These are phyloP conservation scores for Solanum etuberosum DNA, from an alignment of 257 asterid species.

Conservation along the genomic window DNA sequence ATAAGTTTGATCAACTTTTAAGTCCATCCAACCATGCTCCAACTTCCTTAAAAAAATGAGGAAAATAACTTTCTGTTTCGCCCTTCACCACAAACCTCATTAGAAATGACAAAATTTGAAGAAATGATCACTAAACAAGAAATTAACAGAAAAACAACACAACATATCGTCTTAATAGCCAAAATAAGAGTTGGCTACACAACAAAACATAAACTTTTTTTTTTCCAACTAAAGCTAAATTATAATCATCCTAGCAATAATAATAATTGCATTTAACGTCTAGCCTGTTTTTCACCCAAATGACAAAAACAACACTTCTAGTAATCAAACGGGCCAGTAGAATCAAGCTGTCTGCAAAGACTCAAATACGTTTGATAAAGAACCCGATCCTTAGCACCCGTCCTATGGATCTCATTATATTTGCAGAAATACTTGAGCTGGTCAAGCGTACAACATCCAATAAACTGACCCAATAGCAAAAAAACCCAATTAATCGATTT, in stretches of 20 bases:
- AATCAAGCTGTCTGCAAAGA: slow-evolving; percentile 66
- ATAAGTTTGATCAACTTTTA: too few species aligned
- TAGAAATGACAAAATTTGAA: too few species aligned
- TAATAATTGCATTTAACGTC: neutral
- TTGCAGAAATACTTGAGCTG: slow-evolving; percentile 88
- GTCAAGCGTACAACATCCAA: slow-evolving; percentile 62
- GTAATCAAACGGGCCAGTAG: slow-evolving; percentile 47
- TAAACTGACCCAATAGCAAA: slow-evolving; percentile 47
- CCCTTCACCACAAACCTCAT: too few species aligned
- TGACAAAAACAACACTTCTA: neutral
- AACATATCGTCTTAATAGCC: neutral
- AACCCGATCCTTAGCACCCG: slow-evolving; percentile 86
- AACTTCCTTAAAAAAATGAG: too few species aligned
- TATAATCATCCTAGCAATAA: neutral
- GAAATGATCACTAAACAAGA: neutral
- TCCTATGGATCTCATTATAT: slow-evolving; percentile 67
- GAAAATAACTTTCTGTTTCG: neutral
- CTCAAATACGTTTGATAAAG: slow-evolving; percentile 49
- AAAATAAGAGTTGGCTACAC: neutral
- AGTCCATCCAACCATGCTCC: too few species aligned
- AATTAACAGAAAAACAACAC: neutral
- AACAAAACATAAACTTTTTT: neutral
- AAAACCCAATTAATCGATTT: slow-evolving; percentile 69
- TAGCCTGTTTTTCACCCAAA: neutral
- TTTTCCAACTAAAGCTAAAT: neutral